Evolutionary conservation across 2,329 filamentous ascomycete genomes (phyloP).

Genomic region (Fusarium floridanum): DNA sequence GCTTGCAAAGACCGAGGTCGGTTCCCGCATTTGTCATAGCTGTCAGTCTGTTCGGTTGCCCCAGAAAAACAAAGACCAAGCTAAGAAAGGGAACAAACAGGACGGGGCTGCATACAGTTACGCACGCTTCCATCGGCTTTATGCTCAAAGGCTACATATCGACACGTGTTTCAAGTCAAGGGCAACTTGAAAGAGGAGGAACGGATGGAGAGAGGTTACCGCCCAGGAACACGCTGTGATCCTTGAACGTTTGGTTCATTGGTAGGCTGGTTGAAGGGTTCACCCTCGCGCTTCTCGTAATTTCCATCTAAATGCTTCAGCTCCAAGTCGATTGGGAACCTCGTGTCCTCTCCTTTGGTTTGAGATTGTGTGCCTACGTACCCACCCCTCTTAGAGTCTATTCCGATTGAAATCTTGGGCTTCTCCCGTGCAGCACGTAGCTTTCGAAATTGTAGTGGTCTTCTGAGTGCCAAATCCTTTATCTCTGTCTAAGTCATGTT

Average conservation of each 20-base stretch:
- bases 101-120: background rate
- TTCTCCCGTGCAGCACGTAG: background rate
- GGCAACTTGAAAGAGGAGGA: background rate
- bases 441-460: background rate
- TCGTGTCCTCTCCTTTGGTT: background rate
- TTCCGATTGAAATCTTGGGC: background rate
- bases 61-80: background rate
- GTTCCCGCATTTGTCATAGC: background rate
- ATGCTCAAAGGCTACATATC: background rate
- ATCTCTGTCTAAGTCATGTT: background rate
- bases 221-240: background rate
- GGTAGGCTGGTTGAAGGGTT: too few species aligned
- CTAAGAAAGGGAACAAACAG: background rate
- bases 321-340: background rate
- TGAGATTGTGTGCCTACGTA: background rate
- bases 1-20: background rate
- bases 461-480: background rate
- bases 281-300: too few species aligned
- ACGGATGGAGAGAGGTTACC: background rate
- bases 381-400: background rate
- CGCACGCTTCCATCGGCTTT: background rate
- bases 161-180: background rate
- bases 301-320: background rate
- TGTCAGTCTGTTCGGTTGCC: background rate
- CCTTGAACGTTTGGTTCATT: background rate